Base-by-base conservation (phyloP, 1,139 yeast species). In the Blastobotrys niveus region DNA sequence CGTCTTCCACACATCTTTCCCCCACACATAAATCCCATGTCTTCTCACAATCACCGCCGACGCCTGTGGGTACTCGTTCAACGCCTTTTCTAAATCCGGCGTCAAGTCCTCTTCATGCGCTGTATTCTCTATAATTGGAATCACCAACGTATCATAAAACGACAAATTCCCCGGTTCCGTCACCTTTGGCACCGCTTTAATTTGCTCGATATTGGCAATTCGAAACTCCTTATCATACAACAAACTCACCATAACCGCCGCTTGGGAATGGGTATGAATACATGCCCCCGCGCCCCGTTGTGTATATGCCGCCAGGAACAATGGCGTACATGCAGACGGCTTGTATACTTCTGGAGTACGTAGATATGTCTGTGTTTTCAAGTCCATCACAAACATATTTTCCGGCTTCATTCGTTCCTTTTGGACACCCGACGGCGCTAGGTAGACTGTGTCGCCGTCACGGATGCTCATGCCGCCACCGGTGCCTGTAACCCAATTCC, bases 21-120 rank as follows among this genome's bases (percentile, higher is more conserved):
- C 97, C 96, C 97, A 89, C 14, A 88, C 96, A 60, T 82, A 89
- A 34, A 89, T 82, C 0, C 98, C 98, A 59, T 89, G 98, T 60
- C 96, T 74, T 63, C 95, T 76, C 6, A 89, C 97, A 47, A 89
- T 71, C 1, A 89, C 89, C 0, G 97, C 96, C 6, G 88, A 76
- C 2, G 95, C 70, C 0, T 77, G 74, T 1, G 96, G 96, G 54
- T 86, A 82, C 17, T 74, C 69, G 21, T 58, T 65, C 46, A 88
- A 76, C 2, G 89, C 83, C 46, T 74, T 67, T 53, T 77, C 77
- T 42, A 89, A 69, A 19, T 79, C 70, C 3, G 66, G 66, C n/a
- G 82, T 77, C 55, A 89, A 71, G 52, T 87, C 88, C 60, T 86
- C 94, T 60, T 89, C 97, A 52, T 79, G 86, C 17, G 94, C 89